phyloP scores from a whole-genome alignment of 2,329 filamentous ascomycete genomes.

The Drechslerella stenobrocha region DNA sequence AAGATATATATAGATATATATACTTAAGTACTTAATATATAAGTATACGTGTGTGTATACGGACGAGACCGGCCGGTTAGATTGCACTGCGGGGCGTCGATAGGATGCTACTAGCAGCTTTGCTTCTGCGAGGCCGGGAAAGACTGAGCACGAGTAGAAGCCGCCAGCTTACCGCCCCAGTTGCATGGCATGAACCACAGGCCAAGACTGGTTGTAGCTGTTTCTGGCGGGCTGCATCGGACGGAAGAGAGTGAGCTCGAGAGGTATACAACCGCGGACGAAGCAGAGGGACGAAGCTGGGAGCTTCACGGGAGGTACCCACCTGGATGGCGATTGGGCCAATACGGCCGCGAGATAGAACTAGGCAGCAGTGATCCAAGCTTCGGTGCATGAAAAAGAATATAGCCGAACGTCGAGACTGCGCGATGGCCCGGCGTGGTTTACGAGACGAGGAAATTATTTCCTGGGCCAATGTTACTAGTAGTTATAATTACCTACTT shows the following conservation, averaged over 20 bases:
- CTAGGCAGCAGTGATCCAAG: constrained; percentile 39
- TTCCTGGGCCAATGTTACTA: constrained; percentile 10
- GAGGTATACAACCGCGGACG: constrained; percentile 6
- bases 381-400: constrained; percentile 26
- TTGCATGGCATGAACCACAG: no score
- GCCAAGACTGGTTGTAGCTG: no score
- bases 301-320: constrained; percentile 31
- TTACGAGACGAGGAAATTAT: not conserved
- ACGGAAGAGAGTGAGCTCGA: constrained; percentile 13
- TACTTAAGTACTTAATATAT: no score
- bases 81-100: no score
- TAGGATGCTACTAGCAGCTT: no score
- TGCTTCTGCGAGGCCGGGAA: no score
- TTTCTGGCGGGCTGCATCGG: constrained; percentile 21
- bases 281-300: constrained; percentile 2
- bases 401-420: constrained; percentile 9
- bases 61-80: no score
- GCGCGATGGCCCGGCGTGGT: not conserved
- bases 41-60: not conserved
- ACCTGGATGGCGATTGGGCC: constrained; percentile 22
- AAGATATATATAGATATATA: not conserved
- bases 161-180: no score
- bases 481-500: no score
- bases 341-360: constrained; percentile 18
- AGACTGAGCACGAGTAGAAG: no score